Evolutionary conservation across 306 rosid species (phyloP).

Genomic region (Quercus alba): DNA sequence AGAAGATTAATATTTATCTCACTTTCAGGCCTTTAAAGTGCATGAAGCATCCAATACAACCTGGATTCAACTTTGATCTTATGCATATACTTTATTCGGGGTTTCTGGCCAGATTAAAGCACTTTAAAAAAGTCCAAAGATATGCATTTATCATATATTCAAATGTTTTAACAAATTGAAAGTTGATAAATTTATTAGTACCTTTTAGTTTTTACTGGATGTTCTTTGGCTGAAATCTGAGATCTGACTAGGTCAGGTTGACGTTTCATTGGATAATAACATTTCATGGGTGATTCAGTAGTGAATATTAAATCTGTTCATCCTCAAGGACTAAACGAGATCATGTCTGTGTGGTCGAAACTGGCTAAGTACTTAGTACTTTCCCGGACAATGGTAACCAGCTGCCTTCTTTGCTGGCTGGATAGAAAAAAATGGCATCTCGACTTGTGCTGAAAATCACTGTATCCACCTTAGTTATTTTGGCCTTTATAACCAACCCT

Average conservation of each 20-base stretch:
- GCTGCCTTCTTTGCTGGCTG: not conserved
- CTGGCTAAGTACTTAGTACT: not conserved
- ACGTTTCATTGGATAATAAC: slow-evolving; percentile 12
- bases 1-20: too few relatives aligned
- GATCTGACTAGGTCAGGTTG: slow-evolving; percentile 18
- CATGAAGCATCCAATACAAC: too few relatives aligned
- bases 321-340: not conserved
- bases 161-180: too few relatives aligned
- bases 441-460: not conserved
- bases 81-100: too few relatives aligned
- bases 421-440: not conserved
- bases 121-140: too few relatives aligned
- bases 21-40: too few relatives aligned
- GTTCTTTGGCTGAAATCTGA: not conserved
- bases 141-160: too few relatives aligned
- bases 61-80: too few relatives aligned
- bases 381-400: not conserved
- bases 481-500: not conserved
- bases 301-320: too few relatives aligned
- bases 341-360: not conserved
- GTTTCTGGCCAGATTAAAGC: too few relatives aligned
- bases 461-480: not conserved
- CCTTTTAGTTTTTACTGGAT: too few relatives aligned
- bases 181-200: too few relatives aligned
- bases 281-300: not conserved